Conservation (phyloP, 1,284 basidiomycete genomes). For the Leccinum subfulvum region DNA sequence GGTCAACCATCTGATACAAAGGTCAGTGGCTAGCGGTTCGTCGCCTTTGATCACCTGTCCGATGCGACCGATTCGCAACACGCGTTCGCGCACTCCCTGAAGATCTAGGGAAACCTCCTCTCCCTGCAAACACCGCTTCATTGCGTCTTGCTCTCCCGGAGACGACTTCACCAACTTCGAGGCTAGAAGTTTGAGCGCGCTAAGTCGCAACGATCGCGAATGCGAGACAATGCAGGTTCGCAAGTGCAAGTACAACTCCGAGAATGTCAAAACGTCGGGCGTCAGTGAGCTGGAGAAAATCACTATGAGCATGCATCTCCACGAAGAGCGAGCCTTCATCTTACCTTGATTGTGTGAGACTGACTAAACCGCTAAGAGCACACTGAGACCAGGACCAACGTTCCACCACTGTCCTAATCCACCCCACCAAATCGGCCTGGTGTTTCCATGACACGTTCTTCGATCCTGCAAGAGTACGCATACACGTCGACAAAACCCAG, state of each 20-base stretch:
- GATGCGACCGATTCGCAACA: conserved; percentile 67
- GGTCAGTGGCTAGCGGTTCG: conserved; percentile 51
- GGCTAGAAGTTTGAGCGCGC: conserved; percentile 55
- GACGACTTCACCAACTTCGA: conserved; percentile 41
- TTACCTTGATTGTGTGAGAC: conserved; percentile 51
- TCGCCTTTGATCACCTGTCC: conserved; percentile 52
- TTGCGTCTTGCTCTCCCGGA: conserved; percentile 51
- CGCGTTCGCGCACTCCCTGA: conserved; percentile 79
- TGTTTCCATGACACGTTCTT: conserved; percentile 42
- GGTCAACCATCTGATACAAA: conserved; percentile 65
- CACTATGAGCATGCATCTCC: not conserved
- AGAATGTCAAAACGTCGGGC: conserved; percentile 35
- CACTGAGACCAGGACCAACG: conserved; percentile 61
- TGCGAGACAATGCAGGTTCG: conserved; percentile 55
- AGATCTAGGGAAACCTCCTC: conserved; percentile 76
- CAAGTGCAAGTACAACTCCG: conserved; percentile 48
- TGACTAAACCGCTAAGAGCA: conserved; percentile 53
- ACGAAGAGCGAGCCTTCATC: conserved; percentile 6
- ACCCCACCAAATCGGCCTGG: conserved; percentile 43
- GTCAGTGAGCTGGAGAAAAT: conserved; percentile 18
- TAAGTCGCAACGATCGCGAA: conserved; percentile 54
- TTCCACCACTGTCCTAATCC: conserved; percentile 45
- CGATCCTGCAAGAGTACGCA: conserved; percentile 45
- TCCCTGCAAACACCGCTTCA: conserved; percentile 66
- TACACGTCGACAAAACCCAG: conserved; percentile 50